Percentiles rank a stretch among this genome's conserved stretches.
Conservation (phyloP, 305 asterid genomes). For the Euphrasia arctica region DNA sequence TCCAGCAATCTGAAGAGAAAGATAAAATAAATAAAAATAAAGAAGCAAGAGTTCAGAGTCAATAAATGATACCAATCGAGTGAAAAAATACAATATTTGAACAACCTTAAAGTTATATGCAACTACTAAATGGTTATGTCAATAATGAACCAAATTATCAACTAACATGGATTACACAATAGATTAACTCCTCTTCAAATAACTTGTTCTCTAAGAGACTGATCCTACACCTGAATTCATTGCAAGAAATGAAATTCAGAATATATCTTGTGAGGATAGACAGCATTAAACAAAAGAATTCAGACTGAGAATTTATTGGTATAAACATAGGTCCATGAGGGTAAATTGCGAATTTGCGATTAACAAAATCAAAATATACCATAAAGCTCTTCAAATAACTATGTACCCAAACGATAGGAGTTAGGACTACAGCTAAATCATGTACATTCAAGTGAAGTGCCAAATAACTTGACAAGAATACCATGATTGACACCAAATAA, state of each 20-base stretch:
- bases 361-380: slow-evolving; percentile 14
- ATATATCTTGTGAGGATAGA: neutral
- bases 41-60: slow-evolving; percentile 11
- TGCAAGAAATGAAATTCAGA: neutral
- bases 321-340: slow-evolving; percentile 14
- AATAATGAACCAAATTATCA: slow-evolving; percentile 22
- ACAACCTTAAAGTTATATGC: slow-evolving; percentile 9
- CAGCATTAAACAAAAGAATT: slow-evolving; percentile 3
- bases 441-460: slow-evolving; percentile 9
- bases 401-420: neutral
- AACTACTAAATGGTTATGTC: slow-evolving; percentile 11
- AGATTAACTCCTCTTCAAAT: slow-evolving; percentile 15
- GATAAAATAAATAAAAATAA: slow-evolving; percentile 16
- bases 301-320: slow-evolving; percentile 1
- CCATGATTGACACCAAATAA: slow-evolving; percentile 15
- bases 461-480: slow-evolving; percentile 14
- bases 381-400: slow-evolving; percentile 20
- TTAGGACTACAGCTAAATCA: neutral
- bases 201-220: slow-evolving; percentile 14
- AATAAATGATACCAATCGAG: slow-evolving; percentile 5
- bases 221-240: slow-evolving; percentile 21
- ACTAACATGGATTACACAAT: slow-evolving; percentile 13
- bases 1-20: slow-evolving; percentile 73
- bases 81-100: neutral
- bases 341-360: slow-evolving; percentile 19